These are phyloP conservation scores for Periconia macrospinosa DNA, from an alignment of 2,329 filamentous ascomycete genomes.

Conservation along the genomic window DNA sequence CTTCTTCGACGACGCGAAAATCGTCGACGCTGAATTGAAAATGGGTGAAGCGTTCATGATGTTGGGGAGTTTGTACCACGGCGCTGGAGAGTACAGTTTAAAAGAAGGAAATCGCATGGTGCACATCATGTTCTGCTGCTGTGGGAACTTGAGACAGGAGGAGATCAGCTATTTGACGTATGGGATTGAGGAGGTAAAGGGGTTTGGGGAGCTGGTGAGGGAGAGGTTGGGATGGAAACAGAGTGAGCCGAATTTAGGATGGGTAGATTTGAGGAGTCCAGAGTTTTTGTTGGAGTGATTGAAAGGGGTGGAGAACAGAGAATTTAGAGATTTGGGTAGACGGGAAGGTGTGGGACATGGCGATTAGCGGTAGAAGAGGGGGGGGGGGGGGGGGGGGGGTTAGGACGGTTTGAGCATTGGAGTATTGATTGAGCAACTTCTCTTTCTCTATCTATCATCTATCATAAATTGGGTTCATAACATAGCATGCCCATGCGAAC, in stretches of 20 bases:
- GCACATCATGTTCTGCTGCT: constrained; percentile 46
- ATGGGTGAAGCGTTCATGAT: constrained; percentile 44
- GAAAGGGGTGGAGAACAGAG: too few relatives aligned
- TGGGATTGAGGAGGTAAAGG: constrained; percentile 43
- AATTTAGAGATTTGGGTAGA: too few relatives aligned
- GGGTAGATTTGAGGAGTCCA: constrained; percentile 45
- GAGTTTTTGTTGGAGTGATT: constrained; percentile 28
- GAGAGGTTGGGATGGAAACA: constrained; percentile 46
- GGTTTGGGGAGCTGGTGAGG: constrained; percentile 41
- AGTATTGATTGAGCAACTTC: too few relatives aligned
- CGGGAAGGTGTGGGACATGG: too few relatives aligned
- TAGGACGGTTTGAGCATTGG: too few relatives aligned
- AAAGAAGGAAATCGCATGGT: constrained; percentile 36
- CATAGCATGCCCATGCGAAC: too few relatives aligned
- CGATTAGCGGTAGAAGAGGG: too few relatives aligned
- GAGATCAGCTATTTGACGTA: constrained; percentile 43
- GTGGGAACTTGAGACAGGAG: constrained; percentile 42
- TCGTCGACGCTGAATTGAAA: constrained; percentile 37
- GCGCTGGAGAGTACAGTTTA: constrained; percentile 35
- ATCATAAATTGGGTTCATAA: too few relatives aligned
- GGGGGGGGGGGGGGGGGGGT: too few relatives aligned
- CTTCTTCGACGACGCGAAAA: constrained; percentile 33
- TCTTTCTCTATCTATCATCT: too few relatives aligned
- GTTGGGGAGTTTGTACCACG: constrained; percentile 45
- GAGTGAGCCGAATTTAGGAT: constrained; percentile 45